Evolutionary conservation across 2,329 filamentous ascomycete genomes (phyloP).

Genomic region (Colletotrichum somersetense): DNA sequence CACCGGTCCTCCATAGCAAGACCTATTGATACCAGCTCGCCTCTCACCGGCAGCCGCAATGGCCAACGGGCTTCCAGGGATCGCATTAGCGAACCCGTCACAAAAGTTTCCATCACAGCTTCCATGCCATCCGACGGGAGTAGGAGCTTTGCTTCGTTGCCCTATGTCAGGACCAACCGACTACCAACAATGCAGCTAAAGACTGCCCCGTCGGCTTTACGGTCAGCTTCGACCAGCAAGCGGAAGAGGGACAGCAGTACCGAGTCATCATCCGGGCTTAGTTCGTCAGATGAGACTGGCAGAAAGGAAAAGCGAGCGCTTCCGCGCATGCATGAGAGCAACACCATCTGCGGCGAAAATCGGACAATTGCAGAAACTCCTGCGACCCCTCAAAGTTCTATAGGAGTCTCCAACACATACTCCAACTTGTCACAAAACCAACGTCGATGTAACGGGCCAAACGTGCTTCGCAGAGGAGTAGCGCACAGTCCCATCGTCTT

Average conservation of each 20-base stretch:
- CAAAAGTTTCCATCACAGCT: background rate
- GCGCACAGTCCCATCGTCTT: constrained; percentile 9
- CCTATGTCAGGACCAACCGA: constrained; percentile 8
- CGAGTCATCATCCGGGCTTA: background rate
- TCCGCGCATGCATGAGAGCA: background rate
- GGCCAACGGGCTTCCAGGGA: background rate
- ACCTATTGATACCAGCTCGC: background rate
- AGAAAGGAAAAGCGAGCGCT: background rate
- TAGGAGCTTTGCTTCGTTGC: constrained; percentile 14
- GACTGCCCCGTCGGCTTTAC: constrained; percentile 10
- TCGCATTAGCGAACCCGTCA: background rate
- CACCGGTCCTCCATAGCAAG: background rate
- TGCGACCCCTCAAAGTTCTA: background rate
- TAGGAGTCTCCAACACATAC: background rate
- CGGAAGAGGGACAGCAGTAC: background rate
- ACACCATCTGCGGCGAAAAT: background rate
- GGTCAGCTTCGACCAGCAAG: constrained; percentile 18
- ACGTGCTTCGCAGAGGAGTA: constrained; percentile 1
- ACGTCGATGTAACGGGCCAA: background rate
- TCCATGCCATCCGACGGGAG: background rate
- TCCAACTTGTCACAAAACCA: background rate
- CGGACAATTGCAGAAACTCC: background rate
- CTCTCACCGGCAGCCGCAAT: background rate
- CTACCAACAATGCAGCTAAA: constrained; percentile 21
- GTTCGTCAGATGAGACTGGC: background rate